Percentiles rank a stretch among this genome's conserved stretches.
phyloP scores from a whole-genome alignment of 805 yeast species.

The Saccharomycopsis schoenii region DNA sequence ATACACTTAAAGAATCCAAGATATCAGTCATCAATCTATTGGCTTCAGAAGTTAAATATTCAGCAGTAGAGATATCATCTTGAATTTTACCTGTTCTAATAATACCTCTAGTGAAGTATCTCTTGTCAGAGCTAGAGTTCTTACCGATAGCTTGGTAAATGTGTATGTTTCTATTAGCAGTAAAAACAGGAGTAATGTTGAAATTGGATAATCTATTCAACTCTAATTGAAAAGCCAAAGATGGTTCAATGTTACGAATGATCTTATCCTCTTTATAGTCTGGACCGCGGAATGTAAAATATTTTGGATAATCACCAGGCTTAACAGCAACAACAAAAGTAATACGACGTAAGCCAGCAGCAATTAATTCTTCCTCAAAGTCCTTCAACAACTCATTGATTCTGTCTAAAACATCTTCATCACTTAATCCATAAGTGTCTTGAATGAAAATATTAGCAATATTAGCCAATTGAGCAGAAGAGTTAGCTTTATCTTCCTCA shows the following conservation, averaged over 20 bases:
- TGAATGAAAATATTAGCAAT: slow-evolving; percentile 75
- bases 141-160: slow-evolving; percentile 95
- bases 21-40: slow-evolving; percentile 94
- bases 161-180: slow-evolving; percentile 95
- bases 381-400: slow-evolving; percentile 59
- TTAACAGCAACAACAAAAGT: slow-evolving; percentile 81
- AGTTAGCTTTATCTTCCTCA: slow-evolving; percentile 22
- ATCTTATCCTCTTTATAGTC: slow-evolving; percentile 79
- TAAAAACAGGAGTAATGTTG: slow-evolving; percentile 86
- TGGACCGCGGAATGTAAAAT: slow-evolving; percentile 91
- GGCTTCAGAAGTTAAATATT: slow-evolving; percentile 92
- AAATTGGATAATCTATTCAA: slow-evolving; percentile 90
- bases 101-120: slow-evolving; percentile 95
- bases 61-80: slow-evolving; percentile 87
- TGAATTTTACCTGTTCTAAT: slow-evolving; percentile 92
- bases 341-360: slow-evolving; percentile 78
- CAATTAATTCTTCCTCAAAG: slow-evolving; percentile 56
- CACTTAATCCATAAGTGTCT: slow-evolving; percentile 60
- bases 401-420: slow-evolving; percentile 59
- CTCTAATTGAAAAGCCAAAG: slow-evolving; percentile 94
- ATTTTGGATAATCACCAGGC: slow-evolving; percentile 85
- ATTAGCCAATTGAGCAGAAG: slow-evolving; percentile 42
- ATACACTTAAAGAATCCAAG: slow-evolving; percentile 86
- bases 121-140: slow-evolving; percentile 84
- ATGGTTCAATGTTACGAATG: slow-evolving; percentile 97